Evolutionary conservation across 2,329 filamentous ascomycete species (phyloP).

Genomic region (Epichloe aotearoae): DNA sequence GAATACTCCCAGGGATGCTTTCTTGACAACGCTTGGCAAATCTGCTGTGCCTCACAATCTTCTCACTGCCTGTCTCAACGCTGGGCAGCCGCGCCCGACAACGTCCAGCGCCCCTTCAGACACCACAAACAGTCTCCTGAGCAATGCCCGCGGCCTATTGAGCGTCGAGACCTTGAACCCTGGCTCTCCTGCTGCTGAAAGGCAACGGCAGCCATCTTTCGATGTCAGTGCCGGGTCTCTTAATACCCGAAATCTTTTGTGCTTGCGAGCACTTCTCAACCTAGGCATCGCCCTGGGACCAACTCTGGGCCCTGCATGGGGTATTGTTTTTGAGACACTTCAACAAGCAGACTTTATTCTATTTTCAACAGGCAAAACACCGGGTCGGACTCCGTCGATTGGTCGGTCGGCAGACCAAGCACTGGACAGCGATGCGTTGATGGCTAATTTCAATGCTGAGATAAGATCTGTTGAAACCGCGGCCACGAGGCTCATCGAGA

Average conservation of each 20-base stretch:
- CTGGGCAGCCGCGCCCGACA: slow-evolving; percentile 29
- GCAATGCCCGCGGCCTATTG: slow-evolving; percentile 57
- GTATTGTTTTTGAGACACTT: slow-evolving; percentile 79
- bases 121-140: slow-evolving; percentile 42
- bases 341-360: slow-evolving; percentile 88
- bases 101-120: slow-evolving; percentile 36
- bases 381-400: slow-evolving; percentile 37
- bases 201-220: slow-evolving; percentile 43
- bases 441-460: slow-evolving; percentile 62
- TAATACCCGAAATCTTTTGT: slow-evolving; percentile 81
- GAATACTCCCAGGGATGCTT: slow-evolving; percentile 78
- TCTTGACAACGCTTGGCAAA: slow-evolving; percentile 87
- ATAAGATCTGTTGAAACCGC: slow-evolving; percentile 82
- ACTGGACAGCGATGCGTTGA: slow-evolving; percentile 35
- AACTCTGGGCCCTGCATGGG: slow-evolving; percentile 73
- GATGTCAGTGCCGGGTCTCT: slow-evolving; percentile 45
- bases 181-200: slow-evolving; percentile 41
- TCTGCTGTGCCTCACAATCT: slow-evolving; percentile 79
- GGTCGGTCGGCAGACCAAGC: slow-evolving; percentile 32
- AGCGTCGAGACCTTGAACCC: slow-evolving; percentile 60
- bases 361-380: slow-evolving; percentile 45
- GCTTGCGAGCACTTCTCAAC: slow-evolving; percentile 82
- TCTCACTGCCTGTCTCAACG: slow-evolving; percentile 45
- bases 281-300: slow-evolving; percentile 88
- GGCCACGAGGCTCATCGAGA: slow-evolving; percentile 75